Percentiles rank a stretch among this genome's conserved stretches.
phyloP scores from a whole-genome alignment of 2,329 filamentous ascomycete species.

The Leptographium procerum region DNA sequence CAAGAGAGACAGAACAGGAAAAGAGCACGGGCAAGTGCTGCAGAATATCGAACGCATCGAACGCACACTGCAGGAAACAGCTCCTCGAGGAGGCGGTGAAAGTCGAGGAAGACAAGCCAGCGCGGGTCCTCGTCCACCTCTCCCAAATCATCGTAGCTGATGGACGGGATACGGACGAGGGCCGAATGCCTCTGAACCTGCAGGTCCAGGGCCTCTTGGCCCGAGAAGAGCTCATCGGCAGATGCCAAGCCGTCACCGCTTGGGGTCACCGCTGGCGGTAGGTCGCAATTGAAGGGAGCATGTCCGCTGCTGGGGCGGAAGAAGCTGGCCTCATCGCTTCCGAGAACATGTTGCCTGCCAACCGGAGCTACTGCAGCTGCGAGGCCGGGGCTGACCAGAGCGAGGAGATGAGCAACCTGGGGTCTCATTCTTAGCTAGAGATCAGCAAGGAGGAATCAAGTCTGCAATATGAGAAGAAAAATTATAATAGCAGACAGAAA shows the following conservation, averaged over 20 bases:
- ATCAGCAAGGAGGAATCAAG: not conserved
- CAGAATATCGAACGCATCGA: no score
- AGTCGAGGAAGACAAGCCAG: conserved; percentile 46
- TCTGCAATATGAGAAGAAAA: not conserved
- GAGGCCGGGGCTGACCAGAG: not conserved
- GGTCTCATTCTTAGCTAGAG: not conserved
- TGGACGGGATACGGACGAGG: conserved; percentile 21
- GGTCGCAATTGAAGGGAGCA: conserved; percentile 9
- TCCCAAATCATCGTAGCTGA: conserved; percentile 32
- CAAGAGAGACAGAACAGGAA: not conserved
- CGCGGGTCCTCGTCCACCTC: conserved; percentile 41
- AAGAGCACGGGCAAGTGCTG: conserved; percentile 12
- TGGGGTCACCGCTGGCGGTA: conserved; percentile 11
- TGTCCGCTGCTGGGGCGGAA: not conserved
- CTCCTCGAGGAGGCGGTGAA: conserved; percentile 36
- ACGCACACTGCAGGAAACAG: conserved; percentile 41
- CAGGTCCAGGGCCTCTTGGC: conserved; percentile 4
- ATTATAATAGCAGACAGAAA: not conserved
- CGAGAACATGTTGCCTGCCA: conserved; percentile 1
- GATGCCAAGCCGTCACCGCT: conserved; percentile 9
- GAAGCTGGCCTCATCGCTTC: not conserved
- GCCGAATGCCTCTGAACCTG: conserved; percentile 18
- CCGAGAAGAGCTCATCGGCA: conserved; percentile 9
- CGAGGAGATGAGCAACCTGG: not conserved
- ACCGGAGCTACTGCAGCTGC: not conserved